Evolutionary conservation across 2,329 filamentous ascomycete genomes (phyloP).

Genomic region (Camillea tinctor): DNA sequence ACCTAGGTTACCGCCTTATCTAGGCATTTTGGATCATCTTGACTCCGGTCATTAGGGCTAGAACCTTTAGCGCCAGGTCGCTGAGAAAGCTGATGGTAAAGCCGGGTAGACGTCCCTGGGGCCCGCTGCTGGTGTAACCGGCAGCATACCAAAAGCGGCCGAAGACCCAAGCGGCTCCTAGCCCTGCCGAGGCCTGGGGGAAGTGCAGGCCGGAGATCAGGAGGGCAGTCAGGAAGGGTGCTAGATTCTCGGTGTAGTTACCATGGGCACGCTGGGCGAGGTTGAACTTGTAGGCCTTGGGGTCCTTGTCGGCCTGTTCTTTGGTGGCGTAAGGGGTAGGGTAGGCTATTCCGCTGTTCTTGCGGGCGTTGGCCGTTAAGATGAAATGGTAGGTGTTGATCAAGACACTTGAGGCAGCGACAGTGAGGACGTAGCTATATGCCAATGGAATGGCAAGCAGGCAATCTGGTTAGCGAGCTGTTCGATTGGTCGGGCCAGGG

Average conservation of each 20-base stretch:
- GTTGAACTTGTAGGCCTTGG: constrained; percentile 59
- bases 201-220: constrained; percentile 56
- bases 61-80: constrained; percentile 40
- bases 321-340: constrained; percentile 56
- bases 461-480: constrained; percentile 6
- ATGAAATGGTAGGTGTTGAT: constrained; percentile 53
- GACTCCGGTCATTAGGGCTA: constrained; percentile 44
- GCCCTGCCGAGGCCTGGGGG: constrained; percentile 47
- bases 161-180: constrained; percentile 54
- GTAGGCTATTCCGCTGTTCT: constrained; percentile 52
- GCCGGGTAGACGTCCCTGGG: constrained; percentile 44
- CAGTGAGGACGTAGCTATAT: constrained; percentile 59
- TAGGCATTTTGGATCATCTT: constrained; percentile 32
- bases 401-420: constrained; percentile 56
- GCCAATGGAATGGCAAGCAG: not conserved
- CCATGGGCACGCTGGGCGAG: constrained; percentile 49
- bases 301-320: constrained; percentile 54
- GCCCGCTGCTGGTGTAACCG: constrained; percentile 52
- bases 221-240: constrained; percentile 50
- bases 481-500: constrained; percentile 1
- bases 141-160: constrained; percentile 53
- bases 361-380: constrained; percentile 50
- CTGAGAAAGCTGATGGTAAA: constrained; percentile 34
- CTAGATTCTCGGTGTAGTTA: constrained; percentile 63
- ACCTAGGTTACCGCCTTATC: not conserved